Evolutionary conservation across 2,329 filamentous ascomycete genomes (phyloP).

Genomic region (Colletotrichum lupini): DNA sequence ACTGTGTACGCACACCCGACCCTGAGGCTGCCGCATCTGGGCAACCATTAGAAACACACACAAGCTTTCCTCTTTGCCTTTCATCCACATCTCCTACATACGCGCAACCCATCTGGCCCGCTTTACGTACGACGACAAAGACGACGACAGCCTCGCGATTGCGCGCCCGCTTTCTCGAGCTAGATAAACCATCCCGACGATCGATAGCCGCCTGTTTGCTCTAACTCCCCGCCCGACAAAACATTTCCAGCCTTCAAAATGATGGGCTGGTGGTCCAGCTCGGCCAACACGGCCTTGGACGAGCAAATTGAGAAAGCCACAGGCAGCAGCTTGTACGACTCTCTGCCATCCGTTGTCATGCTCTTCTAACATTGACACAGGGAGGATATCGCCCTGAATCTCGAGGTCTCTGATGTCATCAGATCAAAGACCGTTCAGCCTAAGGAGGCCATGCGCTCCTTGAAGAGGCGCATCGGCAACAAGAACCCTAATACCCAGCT

Average conservation of each 20-base stretch:
- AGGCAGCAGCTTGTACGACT: slow-evolving; percentile 85
- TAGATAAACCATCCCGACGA: slow-evolving; percentile 7
- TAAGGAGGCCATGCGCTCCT: slow-evolving; percentile 96
- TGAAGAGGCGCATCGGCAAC: slow-evolving; percentile 94
- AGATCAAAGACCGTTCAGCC: slow-evolving; percentile 97
- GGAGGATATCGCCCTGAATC: slow-evolving; percentile 95
- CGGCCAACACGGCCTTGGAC: slow-evolving; percentile 89
- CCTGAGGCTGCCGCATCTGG: slow-evolving; percentile 25
- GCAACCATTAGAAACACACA: slow-evolving; percentile 13
- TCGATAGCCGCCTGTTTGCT: slow-evolving; percentile 16
- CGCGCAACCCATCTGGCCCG: slow-evolving; percentile 16
- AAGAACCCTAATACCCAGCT: slow-evolving; percentile 98
- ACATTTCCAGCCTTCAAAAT: slow-evolving; percentile 52
- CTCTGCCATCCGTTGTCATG: slow-evolving; percentile 6
- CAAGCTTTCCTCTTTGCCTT: slow-evolving; percentile 19
- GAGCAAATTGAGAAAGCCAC: slow-evolving; percentile 98
- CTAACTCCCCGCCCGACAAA: slow-evolving; percentile 17
- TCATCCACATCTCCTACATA: slow-evolving; percentile 21
- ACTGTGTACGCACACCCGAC: background rate
- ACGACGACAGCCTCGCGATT: slow-evolving; percentile 3
- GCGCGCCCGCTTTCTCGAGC: background rate
- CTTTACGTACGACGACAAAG: slow-evolving; percentile 14
- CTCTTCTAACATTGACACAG: slow-evolving; percentile 57
- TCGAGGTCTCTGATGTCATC: slow-evolving; percentile 98
- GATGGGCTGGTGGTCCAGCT: slow-evolving; percentile 98